Percentiles rank a stretch among this genome's conserved stretches.
Conservation (phyloP, 768 basidiomycete species). For the Termitomyces sp. region DNA sequence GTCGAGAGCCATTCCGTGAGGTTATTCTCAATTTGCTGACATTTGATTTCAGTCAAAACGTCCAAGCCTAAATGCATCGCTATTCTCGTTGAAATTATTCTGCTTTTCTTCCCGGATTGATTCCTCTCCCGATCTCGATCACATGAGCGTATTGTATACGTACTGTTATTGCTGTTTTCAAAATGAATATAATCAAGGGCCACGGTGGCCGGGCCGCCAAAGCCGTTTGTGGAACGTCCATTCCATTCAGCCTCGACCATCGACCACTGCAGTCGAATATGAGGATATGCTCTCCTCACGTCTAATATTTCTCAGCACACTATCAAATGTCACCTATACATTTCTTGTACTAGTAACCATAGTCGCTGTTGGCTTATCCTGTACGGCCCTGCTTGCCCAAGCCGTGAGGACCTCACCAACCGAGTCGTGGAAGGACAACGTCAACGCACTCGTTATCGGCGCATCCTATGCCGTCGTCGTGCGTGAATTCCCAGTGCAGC, state of each 20-base stretch:
- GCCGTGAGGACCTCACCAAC: conserved; percentile 61
- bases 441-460: conserved; percentile 63
- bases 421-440: conserved; percentile 52
- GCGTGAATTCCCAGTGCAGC: conserved; percentile 17
- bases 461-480: conserved; percentile 71
- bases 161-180: not conserved
- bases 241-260: too few species aligned
- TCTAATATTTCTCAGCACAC: conserved; percentile 30
- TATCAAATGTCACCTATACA: conserved; percentile 50
- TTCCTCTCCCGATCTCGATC: not conserved
- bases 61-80: conserved; percentile 29
- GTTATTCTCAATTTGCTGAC: not conserved
- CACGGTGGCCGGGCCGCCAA: conserved; percentile 9
- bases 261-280: not conserved
- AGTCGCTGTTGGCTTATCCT: conserved; percentile 57
- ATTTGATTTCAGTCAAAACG: conserved; percentile 32
- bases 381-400: conserved; percentile 61
- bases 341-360: conserved; percentile 44
- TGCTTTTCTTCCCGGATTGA: conserved; percentile 10
- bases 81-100: not conserved
- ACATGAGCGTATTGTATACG: not conserved
- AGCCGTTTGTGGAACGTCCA: not conserved
- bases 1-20: conserved; percentile 22
- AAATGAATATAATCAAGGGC: not conserved
- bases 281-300: conserved; percentile 34